These are phyloP conservation scores for Bassia scoparia DNA, from an alignment of 148 eudicot genomes.

Conservation along the genomic window DNA sequence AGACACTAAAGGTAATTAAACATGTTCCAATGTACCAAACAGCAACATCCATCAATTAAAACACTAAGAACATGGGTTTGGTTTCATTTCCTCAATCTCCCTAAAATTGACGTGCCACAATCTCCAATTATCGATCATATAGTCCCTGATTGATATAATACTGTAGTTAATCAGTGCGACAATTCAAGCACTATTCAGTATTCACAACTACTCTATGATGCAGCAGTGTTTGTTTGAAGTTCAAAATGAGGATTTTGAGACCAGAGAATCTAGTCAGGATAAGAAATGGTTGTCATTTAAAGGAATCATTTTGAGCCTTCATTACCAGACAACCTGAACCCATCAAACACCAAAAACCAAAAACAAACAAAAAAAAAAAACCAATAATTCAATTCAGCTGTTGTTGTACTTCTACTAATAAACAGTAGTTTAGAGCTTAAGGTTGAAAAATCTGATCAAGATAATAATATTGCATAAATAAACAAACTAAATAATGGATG, in stretches of 20 bases:
- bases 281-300: background rate
- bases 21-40: no score
- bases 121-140: no score
- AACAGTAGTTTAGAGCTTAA: no score
- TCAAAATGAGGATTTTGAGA: conserved; percentile 1
- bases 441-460: background rate
- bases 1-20: no score
- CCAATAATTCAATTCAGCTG: background rate
- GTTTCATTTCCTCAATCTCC: no score
- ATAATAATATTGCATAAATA: background rate
- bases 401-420: background rate
- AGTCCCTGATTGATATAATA: no score
- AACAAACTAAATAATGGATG: background rate
- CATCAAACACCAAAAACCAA: background rate
- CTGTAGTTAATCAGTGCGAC: no score
- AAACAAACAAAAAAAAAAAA: background rate
- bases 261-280: conserved; percentile 18
- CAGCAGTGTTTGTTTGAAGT: background rate
- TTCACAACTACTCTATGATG: background rate
- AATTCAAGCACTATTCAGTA: no score
- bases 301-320: background rate
- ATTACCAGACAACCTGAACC: background rate
- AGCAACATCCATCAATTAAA: no score
- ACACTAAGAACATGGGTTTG: no score
- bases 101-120: no score